A percentile compares a stretch with the other conserved stretches of the same genome.
Evolutionary conservation across 371 early-diverging fungal species (phyloP).

Genomic region (Thermomucor indicae-seudaticae): DNA sequence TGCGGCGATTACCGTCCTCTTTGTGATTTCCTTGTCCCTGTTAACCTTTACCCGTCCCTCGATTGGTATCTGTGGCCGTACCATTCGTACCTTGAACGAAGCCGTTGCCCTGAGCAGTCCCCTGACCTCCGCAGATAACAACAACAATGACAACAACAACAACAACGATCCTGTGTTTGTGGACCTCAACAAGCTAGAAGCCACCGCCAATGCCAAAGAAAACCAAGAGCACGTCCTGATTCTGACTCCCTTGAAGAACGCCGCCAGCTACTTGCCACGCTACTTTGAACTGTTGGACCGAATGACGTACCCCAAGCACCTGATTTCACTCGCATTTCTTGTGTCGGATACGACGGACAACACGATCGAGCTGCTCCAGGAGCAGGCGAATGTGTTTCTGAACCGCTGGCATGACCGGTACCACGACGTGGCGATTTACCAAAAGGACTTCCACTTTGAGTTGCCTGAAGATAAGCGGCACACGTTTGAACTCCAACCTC

Average conservation of each 20-base stretch:
- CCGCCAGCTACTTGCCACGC: conserved; percentile 47
- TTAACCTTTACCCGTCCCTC: conserved; percentile 24
- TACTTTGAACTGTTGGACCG: conserved; percentile 55
- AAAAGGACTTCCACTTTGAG: conserved; percentile 55
- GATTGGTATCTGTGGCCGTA: conserved; percentile 12
- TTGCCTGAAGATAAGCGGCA: conserved; percentile 48
- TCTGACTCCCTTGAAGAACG: conserved; percentile 56
- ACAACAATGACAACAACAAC: neutral
- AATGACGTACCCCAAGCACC: conserved; percentile 47
- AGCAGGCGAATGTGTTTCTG: conserved; percentile 22
- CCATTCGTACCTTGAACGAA: conserved; percentile 25
- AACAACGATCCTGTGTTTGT: conserved; percentile 4
- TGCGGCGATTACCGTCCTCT: conserved; percentile 16
- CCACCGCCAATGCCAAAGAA: conserved; percentile 16
- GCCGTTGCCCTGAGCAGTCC: conserved; percentile 22
- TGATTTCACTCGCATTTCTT: conserved; percentile 54
- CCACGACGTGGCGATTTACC: conserved; percentile 41
- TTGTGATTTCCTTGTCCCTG: conserved; percentile 22
- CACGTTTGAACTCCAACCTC: conserved; percentile 45
- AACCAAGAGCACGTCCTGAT: conserved; percentile 42
- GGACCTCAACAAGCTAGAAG: conserved; percentile 16
- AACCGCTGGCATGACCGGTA: conserved; percentile 29
- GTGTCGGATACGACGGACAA: conserved; percentile 57
- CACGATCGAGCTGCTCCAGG: conserved; percentile 40
- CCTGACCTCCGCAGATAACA: neutral